Conservation (phyloP, 202 grass and related monocot species). For the Zoysia matrella region DNA sequence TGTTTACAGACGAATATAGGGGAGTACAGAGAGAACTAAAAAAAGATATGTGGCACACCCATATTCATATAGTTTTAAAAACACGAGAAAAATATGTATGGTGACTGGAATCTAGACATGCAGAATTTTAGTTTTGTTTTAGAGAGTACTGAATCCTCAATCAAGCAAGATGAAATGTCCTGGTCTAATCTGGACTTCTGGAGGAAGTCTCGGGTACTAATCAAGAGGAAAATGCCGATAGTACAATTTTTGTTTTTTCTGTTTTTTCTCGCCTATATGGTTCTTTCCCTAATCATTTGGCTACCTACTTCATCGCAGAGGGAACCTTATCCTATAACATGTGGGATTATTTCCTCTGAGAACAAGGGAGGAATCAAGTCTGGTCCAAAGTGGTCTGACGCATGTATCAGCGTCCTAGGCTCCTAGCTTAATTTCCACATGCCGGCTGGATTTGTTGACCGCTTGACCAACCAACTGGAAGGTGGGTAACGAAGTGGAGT, state of each 20-base stretch:
- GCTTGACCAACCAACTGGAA: constrained; percentile 9
- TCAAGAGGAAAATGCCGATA: too few species aligned
- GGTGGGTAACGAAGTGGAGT: neutral
- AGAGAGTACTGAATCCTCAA: constrained; percentile 5
- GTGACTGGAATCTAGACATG: neutral
- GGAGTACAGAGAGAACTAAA: neutral
- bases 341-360: constrained; percentile 23
- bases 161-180: constrained; percentile 37
- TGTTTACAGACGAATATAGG: neutral
- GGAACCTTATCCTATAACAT: constrained; percentile 19
- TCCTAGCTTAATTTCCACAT: constrained; percentile 8
- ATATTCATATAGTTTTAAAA: neutral
- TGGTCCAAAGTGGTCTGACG: constrained; percentile 42
- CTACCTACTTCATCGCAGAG: constrained; percentile 15
- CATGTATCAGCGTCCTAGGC: constrained; percentile 33
- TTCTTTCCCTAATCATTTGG: constrained; percentile 33
- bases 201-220: constrained; percentile 15
- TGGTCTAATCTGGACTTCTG: constrained; percentile 3
- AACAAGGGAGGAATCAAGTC: constrained; percentile 42
- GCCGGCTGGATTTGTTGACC: constrained; percentile 46
- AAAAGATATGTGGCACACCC: neutral
- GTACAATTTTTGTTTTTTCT: neutral
- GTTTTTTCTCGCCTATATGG: neutral
- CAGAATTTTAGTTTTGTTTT: neutral
- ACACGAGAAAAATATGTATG: neutral